phyloP scores from a whole-genome alignment of 805 yeast genomes.

The Priceomyces carsonii region DNA sequence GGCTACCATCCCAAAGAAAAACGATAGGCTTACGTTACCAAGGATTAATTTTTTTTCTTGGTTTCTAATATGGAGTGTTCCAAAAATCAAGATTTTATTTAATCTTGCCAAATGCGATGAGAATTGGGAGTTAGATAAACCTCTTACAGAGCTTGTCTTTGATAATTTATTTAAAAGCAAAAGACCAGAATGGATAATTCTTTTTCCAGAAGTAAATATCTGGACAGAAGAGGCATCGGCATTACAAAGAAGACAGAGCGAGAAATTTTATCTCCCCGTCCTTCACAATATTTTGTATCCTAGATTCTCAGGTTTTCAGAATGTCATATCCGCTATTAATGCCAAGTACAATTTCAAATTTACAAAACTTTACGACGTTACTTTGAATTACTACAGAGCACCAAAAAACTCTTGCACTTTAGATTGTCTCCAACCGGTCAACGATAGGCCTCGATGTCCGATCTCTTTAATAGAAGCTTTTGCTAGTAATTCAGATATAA shows the following conservation, averaged over 20 bases:
- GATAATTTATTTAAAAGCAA: conserved; percentile 34
- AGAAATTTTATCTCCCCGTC: conserved; percentile 59
- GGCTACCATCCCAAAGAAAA: not conserved
- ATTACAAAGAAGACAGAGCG: conserved; percentile 56
- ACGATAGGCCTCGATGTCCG: conserved; percentile 8
- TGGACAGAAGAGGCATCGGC: conserved; percentile 49
- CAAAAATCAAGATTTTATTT: conserved; percentile 48
- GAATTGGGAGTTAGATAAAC: conserved; percentile 59
- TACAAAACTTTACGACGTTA: conserved; percentile 54
- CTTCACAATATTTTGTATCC: conserved; percentile 73
- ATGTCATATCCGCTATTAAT: conserved; percentile 45
- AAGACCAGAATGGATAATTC: conserved; percentile 59
- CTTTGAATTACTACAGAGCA: conserved; percentile 43
- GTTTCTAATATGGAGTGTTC: conserved; percentile 65
- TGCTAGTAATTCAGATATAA: conserved; percentile 26
- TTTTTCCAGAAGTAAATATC: conserved; percentile 86
- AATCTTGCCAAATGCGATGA: conserved; percentile 62
- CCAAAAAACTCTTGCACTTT: not conserved
- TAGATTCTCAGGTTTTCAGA: conserved; percentile 60
- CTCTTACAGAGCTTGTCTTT: conserved; percentile 36
- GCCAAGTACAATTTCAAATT: conserved; percentile 33
- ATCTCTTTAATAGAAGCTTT: conserved; percentile 36
- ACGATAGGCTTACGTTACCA: conserved; percentile 30
- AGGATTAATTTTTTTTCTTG: conserved; percentile 65
- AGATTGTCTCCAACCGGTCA: not conserved